Evolutionary conservation across 768 basidiomycete species (phyloP).

Genomic region (Lentinula sp.): DNA sequence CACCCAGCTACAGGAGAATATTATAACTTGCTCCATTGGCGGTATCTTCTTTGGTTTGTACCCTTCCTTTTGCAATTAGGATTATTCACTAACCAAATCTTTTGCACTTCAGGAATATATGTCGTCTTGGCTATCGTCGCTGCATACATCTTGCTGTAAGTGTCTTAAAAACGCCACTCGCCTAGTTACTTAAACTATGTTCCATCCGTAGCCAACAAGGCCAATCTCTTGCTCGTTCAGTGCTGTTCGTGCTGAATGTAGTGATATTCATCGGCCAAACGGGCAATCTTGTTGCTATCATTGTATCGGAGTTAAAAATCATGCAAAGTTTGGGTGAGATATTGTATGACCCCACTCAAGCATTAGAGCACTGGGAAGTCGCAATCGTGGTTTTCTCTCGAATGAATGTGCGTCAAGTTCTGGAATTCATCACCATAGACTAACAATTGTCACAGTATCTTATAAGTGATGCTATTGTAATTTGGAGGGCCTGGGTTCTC

Average conservation of each 20-base stretch:
- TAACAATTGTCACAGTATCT: neutral
- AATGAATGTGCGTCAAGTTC: neutral
- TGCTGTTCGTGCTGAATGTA: neutral
- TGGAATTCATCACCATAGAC: neutral
- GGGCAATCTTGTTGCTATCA: neutral
- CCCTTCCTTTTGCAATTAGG: neutral
- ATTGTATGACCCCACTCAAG: neutral
- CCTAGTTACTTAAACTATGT: neutral
- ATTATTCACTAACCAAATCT: neutral
- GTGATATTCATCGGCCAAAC: neutral
- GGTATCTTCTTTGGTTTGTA: neutral
- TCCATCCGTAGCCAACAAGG: neutral
- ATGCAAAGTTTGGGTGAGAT: neutral
- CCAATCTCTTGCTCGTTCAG: neutral
- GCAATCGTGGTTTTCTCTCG: neutral
- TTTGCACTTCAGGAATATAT: neutral
- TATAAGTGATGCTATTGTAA: neutral
- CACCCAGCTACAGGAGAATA: neutral
- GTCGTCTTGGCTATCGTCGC: neutral
- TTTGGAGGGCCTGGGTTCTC: neutral
- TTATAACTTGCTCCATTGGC: neutral
- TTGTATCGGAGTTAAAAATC: neutral
- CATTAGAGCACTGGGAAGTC: neutral
- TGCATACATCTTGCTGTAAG: neutral
- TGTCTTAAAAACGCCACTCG: neutral